Evolutionary conservation across 768 basidiomycete genomes (phyloP).

Genomic region (Leucocoprinus birnbaumii): DNA sequence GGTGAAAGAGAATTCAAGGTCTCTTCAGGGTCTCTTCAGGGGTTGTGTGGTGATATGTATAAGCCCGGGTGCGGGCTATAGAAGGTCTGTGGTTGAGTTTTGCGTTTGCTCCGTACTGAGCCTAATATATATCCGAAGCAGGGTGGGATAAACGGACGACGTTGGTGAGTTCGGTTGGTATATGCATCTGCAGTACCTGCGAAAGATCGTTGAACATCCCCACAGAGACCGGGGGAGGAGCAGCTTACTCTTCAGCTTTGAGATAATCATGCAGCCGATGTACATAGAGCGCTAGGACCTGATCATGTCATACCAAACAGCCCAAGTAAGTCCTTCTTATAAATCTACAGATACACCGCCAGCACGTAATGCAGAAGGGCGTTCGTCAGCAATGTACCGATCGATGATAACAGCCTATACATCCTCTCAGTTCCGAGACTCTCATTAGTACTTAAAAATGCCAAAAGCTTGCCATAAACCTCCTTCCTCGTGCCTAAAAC

Average conservation of each 20-base stretch:
- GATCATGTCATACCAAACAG: conserved; percentile 86
- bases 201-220: not conserved
- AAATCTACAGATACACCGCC: conserved; percentile 54
- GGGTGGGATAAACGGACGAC: conserved; percentile 70
- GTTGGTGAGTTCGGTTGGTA: conserved; percentile 60
- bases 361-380: not conserved
- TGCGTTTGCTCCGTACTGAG: conserved; percentile 48
- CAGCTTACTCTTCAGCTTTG: conserved; percentile 84
- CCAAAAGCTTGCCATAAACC: conserved; percentile 67
- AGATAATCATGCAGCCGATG: conserved; percentile 78
- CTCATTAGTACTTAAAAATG: conserved; percentile 70
- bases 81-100: conserved; percentile 44
- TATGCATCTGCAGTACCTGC: conserved; percentile 86
- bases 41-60: conserved; percentile 80
- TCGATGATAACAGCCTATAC: conserved; percentile 75
- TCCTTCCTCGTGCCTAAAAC: conserved; percentile 45
- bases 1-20: conserved; percentile 88
- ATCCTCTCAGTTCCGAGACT: conserved; percentile 76
- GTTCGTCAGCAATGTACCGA: conserved; percentile 47
- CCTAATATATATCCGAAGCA: conserved; percentile 85
- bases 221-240: not conserved
- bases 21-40: conserved; percentile 76
- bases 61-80: conserved; percentile 83
- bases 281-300: conserved; percentile 93
- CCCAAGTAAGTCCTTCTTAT: conserved; percentile 87